These are phyloP conservation scores for Byssothecium circinans DNA, from an alignment of 2,329 filamentous ascomycete genomes.

Conservation along the genomic window DNA sequence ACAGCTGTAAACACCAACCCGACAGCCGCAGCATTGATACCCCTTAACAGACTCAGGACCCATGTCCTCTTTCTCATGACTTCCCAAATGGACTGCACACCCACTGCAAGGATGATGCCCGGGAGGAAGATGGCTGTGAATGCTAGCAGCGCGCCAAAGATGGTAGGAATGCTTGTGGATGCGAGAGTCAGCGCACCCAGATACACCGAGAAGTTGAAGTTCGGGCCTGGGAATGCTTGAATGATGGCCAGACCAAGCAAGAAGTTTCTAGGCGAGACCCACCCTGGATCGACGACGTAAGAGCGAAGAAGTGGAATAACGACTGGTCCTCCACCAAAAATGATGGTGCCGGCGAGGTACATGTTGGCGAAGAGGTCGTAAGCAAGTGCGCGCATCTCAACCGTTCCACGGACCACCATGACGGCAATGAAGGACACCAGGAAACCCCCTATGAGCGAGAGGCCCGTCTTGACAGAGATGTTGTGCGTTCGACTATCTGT, in stretches of 20 bases:
- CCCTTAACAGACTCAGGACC: slow-evolving; percentile 41
- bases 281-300: slow-evolving; percentile 65
- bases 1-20: too few relatives aligned
- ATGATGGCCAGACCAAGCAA: slow-evolving; percentile 71
- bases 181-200: slow-evolving; percentile 44
- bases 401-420: too few relatives aligned
- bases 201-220: slow-evolving; percentile 57
- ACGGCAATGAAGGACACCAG: slow-evolving; percentile 59
- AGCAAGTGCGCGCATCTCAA: too few relatives aligned
- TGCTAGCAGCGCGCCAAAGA: slow-evolving; percentile 42
- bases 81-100: slow-evolving; percentile 44
- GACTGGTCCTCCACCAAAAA: slow-evolving; percentile 49
- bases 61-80: slow-evolving; percentile 38
- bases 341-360: slow-evolving; percentile 74
- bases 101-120: slow-evolving; percentile 42
- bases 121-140: slow-evolving; percentile 48
- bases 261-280: slow-evolving; percentile 72
- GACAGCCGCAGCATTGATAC: slow-evolving; percentile 48
- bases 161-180: slow-evolving; percentile 26
- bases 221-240: slow-evolving; percentile 69
- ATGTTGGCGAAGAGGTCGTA: slow-evolving; percentile 77
- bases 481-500: slow-evolving; percentile 29
- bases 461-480: slow-evolving; percentile 43
- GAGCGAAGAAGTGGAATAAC: slow-evolving; percentile 49
- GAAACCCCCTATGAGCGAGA: slow-evolving; percentile 50